Evolutionary conservation across 441 rosid species (phyloP), one percentile per base, ranked within the genome.

Genomic region (Gossypium davidsonii): DNA sequence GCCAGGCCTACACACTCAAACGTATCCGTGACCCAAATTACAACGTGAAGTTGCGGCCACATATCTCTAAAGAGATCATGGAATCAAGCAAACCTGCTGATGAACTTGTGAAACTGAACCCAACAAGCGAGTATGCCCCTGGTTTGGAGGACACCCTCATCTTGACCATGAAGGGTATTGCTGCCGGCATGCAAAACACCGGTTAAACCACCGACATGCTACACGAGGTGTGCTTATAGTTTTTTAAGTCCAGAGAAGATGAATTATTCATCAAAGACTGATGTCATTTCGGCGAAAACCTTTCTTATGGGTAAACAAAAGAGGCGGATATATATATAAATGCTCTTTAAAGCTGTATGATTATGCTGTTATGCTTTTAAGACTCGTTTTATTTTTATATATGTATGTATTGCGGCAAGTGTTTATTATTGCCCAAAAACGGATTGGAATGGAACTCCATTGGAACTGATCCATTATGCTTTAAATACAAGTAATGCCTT

Each of bases 81-180:
- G 91, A 89, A 57, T 81, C 94, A 0, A 85, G 84, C 91, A 91
- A 88, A 52, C 85, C 89, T 1, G 92, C 84, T 0, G 79, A 84
- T 61, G 97, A 91, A 75, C 94, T 92, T 20, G 82, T 90, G 74
- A 88, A 86, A 74, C 83, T 94, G 76, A 94, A 92, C 82, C 87
- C 90, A 0, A 84, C 86, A 1, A 92, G 97, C 0, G 98, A 94
- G 12, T 89, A 94, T 23, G 92, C 90, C 1, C 97, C 97, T 14
- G 94, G 97, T 31, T 79, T 94, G 74, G 97, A 92, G 81, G 98
- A 94, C 78, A 92, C 98, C 76, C 90, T 94, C 61, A 92, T 94
- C 80, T 84, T 94, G 79, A 94, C 97, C 65, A 91, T 94, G 97
- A 94, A 94, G 82, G 99, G 99, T 71, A 83, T 92, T 76, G 98